Evolutionary conservation across 2,329 filamentous ascomycete species (phyloP), one percentile per base, ranked within the genome.

Genomic region (Colletotrichum sansevieriae): DNA sequence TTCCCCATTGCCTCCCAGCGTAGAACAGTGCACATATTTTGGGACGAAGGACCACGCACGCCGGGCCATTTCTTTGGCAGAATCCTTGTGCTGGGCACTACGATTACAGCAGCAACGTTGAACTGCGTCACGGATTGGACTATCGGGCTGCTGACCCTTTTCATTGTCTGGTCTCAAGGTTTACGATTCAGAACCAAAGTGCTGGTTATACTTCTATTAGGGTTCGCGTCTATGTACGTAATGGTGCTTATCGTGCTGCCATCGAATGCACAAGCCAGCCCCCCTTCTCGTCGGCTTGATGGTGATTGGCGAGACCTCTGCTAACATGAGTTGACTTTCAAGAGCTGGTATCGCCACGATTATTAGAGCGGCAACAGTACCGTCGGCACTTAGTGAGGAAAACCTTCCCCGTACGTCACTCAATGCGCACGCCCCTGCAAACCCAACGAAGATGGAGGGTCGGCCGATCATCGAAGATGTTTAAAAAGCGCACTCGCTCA

Each of bases 311-410:
- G 10, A 52, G 10, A 5, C 18, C 12, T 51, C 11, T 37, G 8
- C 37, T 47, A 2, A 54, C 44, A 39, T 9, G 35, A 15, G 33
- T 41, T 37, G 35, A 44, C n/a, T 13, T 52, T 33, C 3, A 13
- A 64, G 65, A 25, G 60, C 60, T 9, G 54, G 65, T 22, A 78
- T 78, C 41, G 82, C 81, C 7, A 83, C 82, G 2, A 79, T 84
- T 51, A 77, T 84, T 13, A 80, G 82, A 2, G 80, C 83, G 56
- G 77, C 79, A 0, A 83, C 81, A 67, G 77, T 83, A 41, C 71
- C 76, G 33, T 70, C 74, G 3, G 70, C 83, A 9, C 74, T 75
- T 25, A 73, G 77, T 9, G 76, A 77, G 18, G 66, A 72, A 44
- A 82, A 84, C 68, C 83, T 81, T 68, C 77, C 82, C 11, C 83